Evolutionary conservation across 192 early-diverging fungal species (phyloP).

Genomic region (Coemansia sp.): DNA sequence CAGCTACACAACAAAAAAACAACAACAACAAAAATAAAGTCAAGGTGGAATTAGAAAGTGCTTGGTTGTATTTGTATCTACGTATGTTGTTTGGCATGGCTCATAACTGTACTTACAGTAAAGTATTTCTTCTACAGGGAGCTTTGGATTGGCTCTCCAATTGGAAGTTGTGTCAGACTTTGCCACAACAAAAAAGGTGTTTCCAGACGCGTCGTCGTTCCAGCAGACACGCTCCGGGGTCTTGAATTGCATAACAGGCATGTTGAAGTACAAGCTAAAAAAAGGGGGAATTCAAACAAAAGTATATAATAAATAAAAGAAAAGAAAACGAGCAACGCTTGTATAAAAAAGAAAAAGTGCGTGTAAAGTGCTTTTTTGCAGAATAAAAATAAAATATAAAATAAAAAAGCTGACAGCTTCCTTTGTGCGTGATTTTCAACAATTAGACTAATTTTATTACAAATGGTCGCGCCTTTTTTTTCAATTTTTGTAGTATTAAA

Average conservation of each 20-base stretch:
- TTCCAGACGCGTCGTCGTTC: slow-evolving; percentile 36
- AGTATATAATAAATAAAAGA: slow-evolving; percentile 3
- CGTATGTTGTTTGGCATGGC: background rate
- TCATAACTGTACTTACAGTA: slow-evolving; percentile 35
- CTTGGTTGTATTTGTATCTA: background rate
- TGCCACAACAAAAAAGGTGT: slow-evolving; percentile 46
- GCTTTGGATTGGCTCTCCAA: slow-evolving; percentile 43
- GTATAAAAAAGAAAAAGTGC: slow-evolving; percentile 4
- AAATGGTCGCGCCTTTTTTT: background rate
- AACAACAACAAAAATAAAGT: background rate
- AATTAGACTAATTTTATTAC: background rate
- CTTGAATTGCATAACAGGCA: slow-evolving; percentile 47
- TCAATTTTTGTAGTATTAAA: background rate
- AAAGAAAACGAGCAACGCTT: background rate
- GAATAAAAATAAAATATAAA: slow-evolving; percentile 3
- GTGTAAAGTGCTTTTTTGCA: background rate
- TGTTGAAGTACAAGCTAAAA: slow-evolving; percentile 8
- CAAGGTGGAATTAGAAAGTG: background rate
- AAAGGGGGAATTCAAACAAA: background rate
- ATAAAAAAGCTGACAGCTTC: background rate
- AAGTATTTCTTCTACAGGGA: slow-evolving; percentile 44
- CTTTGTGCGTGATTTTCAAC: background rate
- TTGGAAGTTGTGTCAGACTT: slow-evolving; percentile 37
- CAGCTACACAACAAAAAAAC: slow-evolving; percentile 19
- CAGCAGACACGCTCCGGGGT: slow-evolving; percentile 55